Evolutionary conservation across 345 rosid species (phyloP).

Genomic region (Citrus australasica): DNA sequence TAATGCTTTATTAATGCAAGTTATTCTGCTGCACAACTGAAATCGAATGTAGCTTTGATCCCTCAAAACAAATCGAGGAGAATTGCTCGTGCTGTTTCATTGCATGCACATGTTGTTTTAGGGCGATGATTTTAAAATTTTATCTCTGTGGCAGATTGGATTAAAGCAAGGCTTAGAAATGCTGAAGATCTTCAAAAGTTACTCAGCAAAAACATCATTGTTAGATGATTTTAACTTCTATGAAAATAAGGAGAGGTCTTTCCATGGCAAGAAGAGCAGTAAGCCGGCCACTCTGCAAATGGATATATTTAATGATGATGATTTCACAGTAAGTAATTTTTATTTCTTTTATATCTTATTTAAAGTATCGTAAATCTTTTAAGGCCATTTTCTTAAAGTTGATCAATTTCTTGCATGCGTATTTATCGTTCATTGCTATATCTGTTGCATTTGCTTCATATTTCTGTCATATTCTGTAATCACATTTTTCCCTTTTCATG

Average conservation of each 20-base stretch:
- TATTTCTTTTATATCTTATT: not conserved
- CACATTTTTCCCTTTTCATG: not conserved
- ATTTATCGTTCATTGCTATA: no score
- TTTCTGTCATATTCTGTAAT: not conserved
- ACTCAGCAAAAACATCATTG: slow-evolving; percentile 44
- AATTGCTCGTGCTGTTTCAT: not conserved
- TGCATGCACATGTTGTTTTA: not conserved
- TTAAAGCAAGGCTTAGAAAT: slow-evolving; percentile 67
- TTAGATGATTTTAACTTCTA: slow-evolving; percentile 69
- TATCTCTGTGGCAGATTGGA: slow-evolving; percentile 32
- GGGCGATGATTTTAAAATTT: not conserved
- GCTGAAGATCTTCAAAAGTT: slow-evolving; percentile 59
- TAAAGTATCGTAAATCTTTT: not conserved
- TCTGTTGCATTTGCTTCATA: no score
- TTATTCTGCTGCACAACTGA: not conserved
- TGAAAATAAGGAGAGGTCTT: slow-evolving; percentile 57
- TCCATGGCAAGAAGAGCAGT: slow-evolving; percentile 27
- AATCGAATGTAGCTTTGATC: not conserved
- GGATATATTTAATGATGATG: slow-evolving; percentile 36
- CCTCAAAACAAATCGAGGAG: not conserved
- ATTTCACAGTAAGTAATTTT: slow-evolving; percentile 32
- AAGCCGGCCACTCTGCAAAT: slow-evolving; percentile 42
- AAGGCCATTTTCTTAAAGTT: not conserved
- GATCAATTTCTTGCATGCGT: not conserved
- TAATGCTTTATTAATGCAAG: not conserved